Conservation (phyloP, 148 eudicot species). For the Dianthus caryophyllus region DNA sequence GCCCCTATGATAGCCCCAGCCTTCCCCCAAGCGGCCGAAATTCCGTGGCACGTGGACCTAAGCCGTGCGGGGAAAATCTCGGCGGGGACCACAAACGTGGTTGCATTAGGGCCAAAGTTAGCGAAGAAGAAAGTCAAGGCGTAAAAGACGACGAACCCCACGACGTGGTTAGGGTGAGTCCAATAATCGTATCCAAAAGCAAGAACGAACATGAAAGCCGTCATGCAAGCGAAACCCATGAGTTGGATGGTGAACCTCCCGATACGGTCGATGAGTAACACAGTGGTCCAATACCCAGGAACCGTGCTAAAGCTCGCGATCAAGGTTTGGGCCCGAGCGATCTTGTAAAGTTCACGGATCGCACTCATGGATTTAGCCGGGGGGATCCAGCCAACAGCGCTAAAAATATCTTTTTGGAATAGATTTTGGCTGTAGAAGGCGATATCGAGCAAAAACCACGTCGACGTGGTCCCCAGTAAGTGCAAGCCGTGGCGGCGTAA, state of each 20-base stretch:
- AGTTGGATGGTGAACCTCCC: constrained; percentile 57
- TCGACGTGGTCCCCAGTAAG: constrained; percentile 48
- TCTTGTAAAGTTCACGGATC: constrained; percentile 41
- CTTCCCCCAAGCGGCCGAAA: constrained; percentile 62
- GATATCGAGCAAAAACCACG: constrained; percentile 66
- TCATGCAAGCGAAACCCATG: constrained; percentile 56
- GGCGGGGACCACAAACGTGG: constrained; percentile 67
- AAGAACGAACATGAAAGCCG: constrained; percentile 49
- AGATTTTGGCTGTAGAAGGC: constrained; percentile 65
- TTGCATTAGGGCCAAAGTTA: constrained; percentile 63
- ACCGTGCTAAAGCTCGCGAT: constrained; percentile 61
- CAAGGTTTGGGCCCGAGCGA: constrained; percentile 55
- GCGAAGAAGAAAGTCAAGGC: constrained; percentile 60
- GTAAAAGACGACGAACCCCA: constrained; percentile 55
- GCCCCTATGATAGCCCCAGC: constrained; percentile 60
- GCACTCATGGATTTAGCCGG: constrained; percentile 47
- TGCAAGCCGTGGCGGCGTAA: constrained; percentile 49
- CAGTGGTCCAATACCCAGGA: constrained; percentile 72
- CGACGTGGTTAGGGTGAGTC: constrained; percentile 42
- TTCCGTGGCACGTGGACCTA: constrained; percentile 63
- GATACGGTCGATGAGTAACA: constrained; percentile 41
- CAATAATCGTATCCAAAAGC: constrained; percentile 53
- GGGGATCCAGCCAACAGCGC: constrained; percentile 63
- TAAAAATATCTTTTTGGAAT: constrained; percentile 65
- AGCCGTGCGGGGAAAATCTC: constrained; percentile 70